Base-by-base conservation (phyloP, 2,329 filamentous ascomycete genomes). In the Didymella glomerata region DNA sequence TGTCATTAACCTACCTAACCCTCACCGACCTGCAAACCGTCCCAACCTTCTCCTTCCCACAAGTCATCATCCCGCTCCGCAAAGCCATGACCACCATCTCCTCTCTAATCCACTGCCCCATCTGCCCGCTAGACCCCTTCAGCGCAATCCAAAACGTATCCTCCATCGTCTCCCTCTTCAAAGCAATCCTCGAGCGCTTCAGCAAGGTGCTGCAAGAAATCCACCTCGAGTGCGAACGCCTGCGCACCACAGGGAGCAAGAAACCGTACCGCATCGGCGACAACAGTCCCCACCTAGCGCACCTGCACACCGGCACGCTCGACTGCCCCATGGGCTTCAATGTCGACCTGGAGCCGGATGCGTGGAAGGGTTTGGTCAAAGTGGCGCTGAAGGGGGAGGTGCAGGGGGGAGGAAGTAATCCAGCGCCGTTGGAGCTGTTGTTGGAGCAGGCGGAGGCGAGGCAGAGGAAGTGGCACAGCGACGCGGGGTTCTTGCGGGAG, bases 201-300 rank as follows among this genome's bases (percentile, higher is more conserved):
- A 66, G 72, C 46, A 78, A 77, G 55, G 65, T 80, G 0, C 71
- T 84, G 2, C 48, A 64, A 1, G 67, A 72, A 22, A 79, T 84
- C 52, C 76, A 80, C 32, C 56, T 57, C 10, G 80, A 82, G 64
- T 71, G 78, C 0, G 52, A 54, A n/a, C 62, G 70, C 0, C 75
- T 78, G 8, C 66, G 71, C 11, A 48, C 51, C 13, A 65, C 59
- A 0, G 71, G 73, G 3, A 65, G 70, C 24, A 79, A 71, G 52
- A 83, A 82, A 50, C 66, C 69, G 4, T 82, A 79, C 57, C 73
- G 78, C 2, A 71, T 84, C 9, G 78, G 79, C 28, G 80, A 83
- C 50, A 73, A 76, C n/a, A 76, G 68, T 20, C 70, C 70, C 3
- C 68, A 72, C 10, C 75, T 72, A 6, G 57, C 58, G 10, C 78